Percentiles rank a stretch among this genome's conserved stretches.
These are phyloP conservation scores for Psilocybe sp. DNA, from an alignment of 768 basidiomycete species.

Conservation along the genomic window DNA sequence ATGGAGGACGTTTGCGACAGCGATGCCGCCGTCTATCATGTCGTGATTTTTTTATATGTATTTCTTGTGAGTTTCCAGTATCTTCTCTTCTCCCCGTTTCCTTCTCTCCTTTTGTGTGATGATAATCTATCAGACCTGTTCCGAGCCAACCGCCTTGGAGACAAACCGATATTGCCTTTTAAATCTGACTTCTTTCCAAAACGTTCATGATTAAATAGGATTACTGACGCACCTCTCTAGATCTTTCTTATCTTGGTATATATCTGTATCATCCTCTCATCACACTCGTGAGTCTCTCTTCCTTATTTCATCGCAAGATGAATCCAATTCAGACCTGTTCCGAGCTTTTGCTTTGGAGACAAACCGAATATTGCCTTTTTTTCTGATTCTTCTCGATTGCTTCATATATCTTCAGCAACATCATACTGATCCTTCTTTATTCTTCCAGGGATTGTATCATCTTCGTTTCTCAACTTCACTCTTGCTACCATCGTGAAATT, in stretches of 20 bases:
- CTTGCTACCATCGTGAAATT: background rate
- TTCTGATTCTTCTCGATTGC: constrained; percentile 26
- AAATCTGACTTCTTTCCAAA: constrained; percentile 28
- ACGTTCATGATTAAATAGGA: background rate
- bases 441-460: background rate
- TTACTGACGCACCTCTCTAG: constrained; percentile 14
- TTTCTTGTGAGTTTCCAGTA: constrained; percentile 10
- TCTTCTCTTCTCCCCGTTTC: constrained; percentile 8
- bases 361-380: constrained; percentile 54
- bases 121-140: constrained; percentile 79
- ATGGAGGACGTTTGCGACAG: constrained; percentile 52
- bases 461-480: background rate
- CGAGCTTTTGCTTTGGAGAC: constrained; percentile 50
- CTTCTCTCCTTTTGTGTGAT: constrained; percentile 37
- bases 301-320: constrained; percentile 31
- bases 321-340: constrained; percentile 67
- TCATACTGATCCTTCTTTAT: background rate
- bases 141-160: constrained; percentile 55
- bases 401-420: background rate
- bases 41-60: constrained; percentile 17
- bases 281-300: constrained; percentile 33
- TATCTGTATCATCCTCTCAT: constrained; percentile 11
- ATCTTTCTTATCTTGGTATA: constrained; percentile 5
- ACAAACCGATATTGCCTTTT: constrained; percentile 66
- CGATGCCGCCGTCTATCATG: constrained; percentile 48